phyloP scores from a whole-genome alignment of 2,329 filamentous ascomycete species.

The Cadophora sp. region DNA sequence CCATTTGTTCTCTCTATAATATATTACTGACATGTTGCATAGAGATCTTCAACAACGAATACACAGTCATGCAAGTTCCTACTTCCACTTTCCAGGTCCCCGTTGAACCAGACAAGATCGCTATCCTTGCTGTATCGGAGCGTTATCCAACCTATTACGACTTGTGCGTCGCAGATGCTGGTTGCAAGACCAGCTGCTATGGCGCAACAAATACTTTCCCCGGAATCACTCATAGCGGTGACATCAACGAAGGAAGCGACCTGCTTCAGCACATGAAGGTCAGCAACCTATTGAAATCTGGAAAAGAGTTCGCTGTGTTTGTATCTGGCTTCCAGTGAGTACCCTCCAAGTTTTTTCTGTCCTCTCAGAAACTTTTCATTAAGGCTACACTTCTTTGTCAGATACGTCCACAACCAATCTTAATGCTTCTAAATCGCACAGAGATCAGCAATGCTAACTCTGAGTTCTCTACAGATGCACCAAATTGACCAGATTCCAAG shows the following conservation, averaged over 20 bases:
- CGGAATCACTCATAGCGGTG: slow-evolving; percentile 39
- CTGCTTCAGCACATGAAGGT: slow-evolving; percentile 38
- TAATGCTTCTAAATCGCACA: no score
- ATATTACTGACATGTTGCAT: neutral
- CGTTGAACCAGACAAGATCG: slow-evolving; percentile 29
- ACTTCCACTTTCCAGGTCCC: slow-evolving; percentile 35
- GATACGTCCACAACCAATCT: no score
- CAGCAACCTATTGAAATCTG: slow-evolving; percentile 20
- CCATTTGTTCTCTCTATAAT: no score
- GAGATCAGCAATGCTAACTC: neutral
- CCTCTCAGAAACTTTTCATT: neutral
- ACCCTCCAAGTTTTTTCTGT: neutral
- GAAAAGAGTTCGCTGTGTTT: slow-evolving; percentile 37
- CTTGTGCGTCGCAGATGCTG: slow-evolving; percentile 39
- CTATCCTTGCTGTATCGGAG: slow-evolving; percentile 39
- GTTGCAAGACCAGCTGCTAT: slow-evolving; percentile 35
- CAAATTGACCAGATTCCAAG: slow-evolving; percentile 32
- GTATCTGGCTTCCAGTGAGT: slow-evolving; percentile 38
- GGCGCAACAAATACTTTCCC: slow-evolving; percentile 31
- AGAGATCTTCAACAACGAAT: slow-evolving; percentile 35
- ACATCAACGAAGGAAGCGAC: slow-evolving; percentile 30
- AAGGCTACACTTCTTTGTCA: no score
- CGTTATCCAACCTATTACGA: slow-evolving; percentile 41
- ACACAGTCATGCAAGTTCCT: slow-evolving; percentile 36
- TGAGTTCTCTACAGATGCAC: slow-evolving; percentile 8